A percentile compares a stretch with the other conserved stretches of the same genome.
Conservation (phyloP, 371 early-diverging fungal genomes). For the Conidiobolus incongruus region DNA sequence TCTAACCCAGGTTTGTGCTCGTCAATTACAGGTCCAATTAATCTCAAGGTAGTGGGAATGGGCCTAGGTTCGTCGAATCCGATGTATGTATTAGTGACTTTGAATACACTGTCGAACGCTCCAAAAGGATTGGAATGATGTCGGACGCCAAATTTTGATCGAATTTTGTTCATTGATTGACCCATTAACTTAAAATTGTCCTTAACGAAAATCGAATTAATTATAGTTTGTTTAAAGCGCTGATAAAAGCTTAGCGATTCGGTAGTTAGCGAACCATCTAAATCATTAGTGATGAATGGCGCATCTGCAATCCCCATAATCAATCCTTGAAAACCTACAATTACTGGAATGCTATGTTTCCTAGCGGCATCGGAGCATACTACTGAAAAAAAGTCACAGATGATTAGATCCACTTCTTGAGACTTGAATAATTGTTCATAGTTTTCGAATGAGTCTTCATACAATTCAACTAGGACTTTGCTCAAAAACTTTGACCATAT, state of each 20-base stretch:
- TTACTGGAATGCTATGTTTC: background rate
- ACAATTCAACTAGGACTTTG: too few relatives aligned
- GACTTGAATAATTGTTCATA: background rate
- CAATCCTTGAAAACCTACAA: constrained; percentile 1
- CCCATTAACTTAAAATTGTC: background rate
- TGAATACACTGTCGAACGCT: background rate
- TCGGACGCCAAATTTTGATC: background rate
- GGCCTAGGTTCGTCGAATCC: constrained; percentile 1
- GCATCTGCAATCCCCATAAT: background rate
- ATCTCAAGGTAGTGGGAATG: background rate
- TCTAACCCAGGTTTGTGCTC: background rate
- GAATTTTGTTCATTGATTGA: background rate
- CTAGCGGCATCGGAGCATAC: constrained; percentile 4
- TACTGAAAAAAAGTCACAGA: constrained; percentile 4
- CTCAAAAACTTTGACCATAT: too few relatives aligned
- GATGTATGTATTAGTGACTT: background rate
- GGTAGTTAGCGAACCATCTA: background rate
- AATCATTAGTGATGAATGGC: background rate
- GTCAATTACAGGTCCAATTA: background rate
- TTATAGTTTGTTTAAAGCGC: background rate
- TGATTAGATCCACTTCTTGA: constrained; percentile 1
- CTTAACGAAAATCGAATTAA: background rate
- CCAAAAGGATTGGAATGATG: background rate
- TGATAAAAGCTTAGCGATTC: background rate
- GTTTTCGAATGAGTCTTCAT: too few relatives aligned